Conservation (phyloP, 129 eudicot genomes). For the Tagetes erecta region DNA sequence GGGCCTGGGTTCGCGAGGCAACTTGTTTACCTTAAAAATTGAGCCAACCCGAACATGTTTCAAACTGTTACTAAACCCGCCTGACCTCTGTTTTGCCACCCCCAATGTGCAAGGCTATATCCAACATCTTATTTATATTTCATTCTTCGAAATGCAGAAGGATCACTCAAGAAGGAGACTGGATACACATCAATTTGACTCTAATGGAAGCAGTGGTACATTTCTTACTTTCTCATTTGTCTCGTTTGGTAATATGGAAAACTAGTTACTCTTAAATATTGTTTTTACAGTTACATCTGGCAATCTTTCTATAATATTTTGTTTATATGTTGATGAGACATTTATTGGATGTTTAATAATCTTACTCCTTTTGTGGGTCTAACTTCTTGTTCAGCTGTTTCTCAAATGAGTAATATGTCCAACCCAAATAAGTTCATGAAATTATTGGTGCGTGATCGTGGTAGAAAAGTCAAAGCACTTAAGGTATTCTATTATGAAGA, state of each 20-base stretch:
- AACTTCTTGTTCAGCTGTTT: slow-evolving; percentile 68
- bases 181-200: slow-evolving; percentile 59
- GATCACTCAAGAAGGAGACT: slow-evolving; percentile 58
- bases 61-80: background rate
- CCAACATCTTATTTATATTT: background rate
- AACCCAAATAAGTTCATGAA: slow-evolving; percentile 66
- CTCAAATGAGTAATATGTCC: slow-evolving; percentile 87
- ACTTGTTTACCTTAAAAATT: too few relatives aligned
- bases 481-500: slow-evolving; percentile 49
- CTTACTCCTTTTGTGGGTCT: slow-evolving; percentile 48
- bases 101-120: background rate
- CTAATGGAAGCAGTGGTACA: slow-evolving; percentile 68
- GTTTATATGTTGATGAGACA: slow-evolving; percentile 60
- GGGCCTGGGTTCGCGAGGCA: too few relatives aligned
- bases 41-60: background rate
- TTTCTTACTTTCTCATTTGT: background rate
- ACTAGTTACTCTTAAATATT: background rate
- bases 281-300: background rate
- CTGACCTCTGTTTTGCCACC: background rate
- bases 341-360: slow-evolving; percentile 60
- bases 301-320: slow-evolving; percentile 44
- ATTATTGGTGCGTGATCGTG: slow-evolving; percentile 67
- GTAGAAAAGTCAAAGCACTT: slow-evolving; percentile 58
- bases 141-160: slow-evolving; percentile 49
- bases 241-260: background rate